These are phyloP conservation scores for Aspergillus mulundensis DNA, from an alignment of 495 filamentous ascomycete species.

Conservation along the genomic window DNA sequence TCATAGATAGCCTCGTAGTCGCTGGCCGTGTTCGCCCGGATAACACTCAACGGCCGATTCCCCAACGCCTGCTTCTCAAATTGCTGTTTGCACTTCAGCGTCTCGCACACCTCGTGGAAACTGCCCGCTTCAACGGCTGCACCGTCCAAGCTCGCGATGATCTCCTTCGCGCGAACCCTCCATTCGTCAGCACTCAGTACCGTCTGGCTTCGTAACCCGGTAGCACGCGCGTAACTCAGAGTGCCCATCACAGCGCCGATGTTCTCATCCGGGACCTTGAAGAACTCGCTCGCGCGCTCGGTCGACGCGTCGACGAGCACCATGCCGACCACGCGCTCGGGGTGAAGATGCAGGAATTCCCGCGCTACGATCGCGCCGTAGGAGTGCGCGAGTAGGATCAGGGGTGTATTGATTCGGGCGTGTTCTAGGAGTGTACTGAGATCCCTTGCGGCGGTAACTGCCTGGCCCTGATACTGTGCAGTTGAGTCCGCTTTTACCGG, in stretches of 20 bases:
- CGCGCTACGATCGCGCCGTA: constrained; percentile 51
- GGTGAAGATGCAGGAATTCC: constrained; percentile 38
- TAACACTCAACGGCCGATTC: constrained; percentile 33
- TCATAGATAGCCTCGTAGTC: constrained; percentile 35
- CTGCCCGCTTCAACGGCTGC: constrained; percentile 15
- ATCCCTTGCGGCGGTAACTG: constrained; percentile 22
- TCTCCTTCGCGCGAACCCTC: constrained; percentile 31
- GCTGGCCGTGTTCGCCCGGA: constrained; percentile 28
- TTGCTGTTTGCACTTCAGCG: constrained; percentile 31
- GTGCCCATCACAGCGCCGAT: constrained; percentile 29
- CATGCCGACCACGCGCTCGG: constrained; percentile 32
- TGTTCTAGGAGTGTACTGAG: constrained; percentile 28
- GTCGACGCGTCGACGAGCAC: constrained; percentile 38
- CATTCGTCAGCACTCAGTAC: constrained; percentile 33
- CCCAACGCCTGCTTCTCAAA: constrained; percentile 28
- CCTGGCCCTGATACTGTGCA: not conserved
- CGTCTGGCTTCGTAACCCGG: constrained; percentile 24
- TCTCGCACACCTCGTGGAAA: constrained; percentile 21
- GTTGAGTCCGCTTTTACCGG: not conserved
- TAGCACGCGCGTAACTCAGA: constrained; percentile 30
- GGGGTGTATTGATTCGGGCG: constrained; percentile 24
- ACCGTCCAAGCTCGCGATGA: constrained; percentile 19
- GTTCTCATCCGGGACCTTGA: constrained; percentile 28
- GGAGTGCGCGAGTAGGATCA: constrained; percentile 47
- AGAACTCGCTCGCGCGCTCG: constrained; percentile 32